These are phyloP conservation scores for Castanopsis chinensis DNA, from an alignment of 306 rosid genomes.

Conservation along the genomic window DNA sequence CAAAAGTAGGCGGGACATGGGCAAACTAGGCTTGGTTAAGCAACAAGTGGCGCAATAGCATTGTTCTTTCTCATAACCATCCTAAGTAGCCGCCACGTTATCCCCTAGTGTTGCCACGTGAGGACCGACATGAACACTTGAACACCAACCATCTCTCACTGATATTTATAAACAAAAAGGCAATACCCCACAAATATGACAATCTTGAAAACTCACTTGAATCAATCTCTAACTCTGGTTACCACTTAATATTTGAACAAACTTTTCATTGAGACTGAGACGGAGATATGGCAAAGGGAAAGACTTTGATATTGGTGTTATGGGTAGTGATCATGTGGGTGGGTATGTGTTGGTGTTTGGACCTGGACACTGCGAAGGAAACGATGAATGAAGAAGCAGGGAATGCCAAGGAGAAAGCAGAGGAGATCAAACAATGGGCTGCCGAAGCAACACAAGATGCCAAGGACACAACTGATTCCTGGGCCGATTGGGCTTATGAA, in stretches of 20 bases:
- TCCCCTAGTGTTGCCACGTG: conserved; percentile 37
- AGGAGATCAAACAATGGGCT: conserved; percentile 10
- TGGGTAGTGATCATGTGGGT: conserved; percentile 16
- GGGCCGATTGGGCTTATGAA: conserved; percentile 25
- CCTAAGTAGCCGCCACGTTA: conserved; percentile 42
- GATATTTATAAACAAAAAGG: background rate
- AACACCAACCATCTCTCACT: conserved; percentile 11
- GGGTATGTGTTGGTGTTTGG: conserved; percentile 27
- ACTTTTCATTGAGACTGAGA: background rate
- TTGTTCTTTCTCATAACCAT: background rate
- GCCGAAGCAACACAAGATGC: background rate
- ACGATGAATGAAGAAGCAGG: background rate
- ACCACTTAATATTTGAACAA: background rate
- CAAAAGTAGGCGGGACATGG: background rate
- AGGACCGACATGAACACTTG: background rate
- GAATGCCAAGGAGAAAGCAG: conserved; percentile 7
- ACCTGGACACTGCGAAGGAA: conserved; percentile 10
- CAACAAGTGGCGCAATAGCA: conserved; percentile 45
- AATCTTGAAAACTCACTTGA: background rate
- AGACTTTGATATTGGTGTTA: conserved; percentile 19
- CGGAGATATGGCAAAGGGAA: conserved; percentile 31
- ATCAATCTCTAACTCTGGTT: background rate
- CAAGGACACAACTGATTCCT: conserved; percentile 15
- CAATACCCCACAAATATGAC: background rate
- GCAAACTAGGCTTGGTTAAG: background rate